Evolutionary conservation across 495 filamentous ascomycete genomes (phyloP).

Genomic region (Aspergillus nidulans): DNA sequence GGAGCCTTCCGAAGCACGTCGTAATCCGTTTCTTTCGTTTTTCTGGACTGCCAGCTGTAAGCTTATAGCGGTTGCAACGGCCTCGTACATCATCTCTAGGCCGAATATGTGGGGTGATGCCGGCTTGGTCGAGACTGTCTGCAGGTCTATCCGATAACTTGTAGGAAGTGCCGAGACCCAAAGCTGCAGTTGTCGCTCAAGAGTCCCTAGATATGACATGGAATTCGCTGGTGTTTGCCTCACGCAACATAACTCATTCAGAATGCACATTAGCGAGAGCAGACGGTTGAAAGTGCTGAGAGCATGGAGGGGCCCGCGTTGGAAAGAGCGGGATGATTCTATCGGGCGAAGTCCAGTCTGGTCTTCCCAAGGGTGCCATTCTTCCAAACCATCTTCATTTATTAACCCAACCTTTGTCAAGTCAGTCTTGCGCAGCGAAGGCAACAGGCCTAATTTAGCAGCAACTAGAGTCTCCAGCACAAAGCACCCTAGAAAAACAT

Average conservation of each 20-base stretch:
- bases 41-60: slow-evolving; percentile 28
- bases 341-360: slow-evolving; percentile 30
- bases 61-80: slow-evolving; percentile 27
- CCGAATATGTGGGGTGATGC: slow-evolving; percentile 38
- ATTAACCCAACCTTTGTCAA: slow-evolving; percentile 39
- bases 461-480: slow-evolving; percentile 61
- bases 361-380: slow-evolving; percentile 67
- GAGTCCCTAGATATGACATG: slow-evolving; percentile 28
- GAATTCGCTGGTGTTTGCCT: slow-evolving; percentile 25
- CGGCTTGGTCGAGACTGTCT: slow-evolving; percentile 20
- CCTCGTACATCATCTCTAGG: slow-evolving; percentile 38
- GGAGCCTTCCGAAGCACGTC: slow-evolving; percentile 29
- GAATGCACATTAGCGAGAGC: slow-evolving; percentile 39
- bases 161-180: slow-evolving; percentile 33
- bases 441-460: slow-evolving; percentile 43
- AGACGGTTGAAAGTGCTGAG: slow-evolving; percentile 59
- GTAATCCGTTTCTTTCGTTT: slow-evolving; percentile 21
- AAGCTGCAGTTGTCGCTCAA: slow-evolving; percentile 34
- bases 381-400: slow-evolving; percentile 61
- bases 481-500: slow-evolving; percentile 59
- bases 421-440: slow-evolving; percentile 49
- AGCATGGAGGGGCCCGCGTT: slow-evolving; percentile 50
- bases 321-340: slow-evolving; percentile 35
- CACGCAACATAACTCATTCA: slow-evolving; percentile 38
- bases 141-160: slow-evolving; percentile 33